Base-by-base conservation (phyloP, 352 stramenopile genomes). In the Phytophthora idaei region DNA sequence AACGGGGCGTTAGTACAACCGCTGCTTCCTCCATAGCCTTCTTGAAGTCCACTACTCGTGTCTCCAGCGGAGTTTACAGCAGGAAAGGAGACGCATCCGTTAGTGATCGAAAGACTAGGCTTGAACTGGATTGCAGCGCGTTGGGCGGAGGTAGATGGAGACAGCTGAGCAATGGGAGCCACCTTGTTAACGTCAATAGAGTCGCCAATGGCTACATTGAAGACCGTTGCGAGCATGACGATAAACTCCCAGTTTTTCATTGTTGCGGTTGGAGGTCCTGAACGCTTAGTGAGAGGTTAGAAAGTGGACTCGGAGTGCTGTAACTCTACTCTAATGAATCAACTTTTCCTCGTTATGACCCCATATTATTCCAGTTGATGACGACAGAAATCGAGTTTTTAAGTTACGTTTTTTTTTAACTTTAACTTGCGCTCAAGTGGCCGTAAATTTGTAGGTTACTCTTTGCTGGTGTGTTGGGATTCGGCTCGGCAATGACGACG, bases 401-500 rank as follows among this genome's bases (percentile, higher is more conserved):
- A 42, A n/a, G 9, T n/a, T 42, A 42, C 36, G 36, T 21, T 21
- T 21, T 21, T 21, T n/a, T 42, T 15, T 4, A 42, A n/a, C 36
- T 10, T 11, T 42, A 17, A 42, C 11, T 0, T 21, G 17, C 17
- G 17, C 17, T 21, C 17, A 21, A 21, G 36, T 11, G 5, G 11
- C 36, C 2, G 36, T n/a, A 42, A 42, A 12, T 21, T n/a, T 14
- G 21, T 31, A 21, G 17, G 10, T 49, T 49, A 49, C n/a, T 49
- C 44, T 49, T 49, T 49, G 21, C 17, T 31, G 44, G 17, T 29
- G 2, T 49, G 44, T 7, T 49, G 44, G 9, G 44, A 25, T 7
- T 84, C 89, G 42, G 64, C 61, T 27, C 71, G 76, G 63, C 81
- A 83, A 67, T 71, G 59, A 54, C 68, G 76, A 29, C 83, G 77